Base-by-base conservation (phyloP, 106 monocot genomes). In the Triglochin maritima region DNA sequence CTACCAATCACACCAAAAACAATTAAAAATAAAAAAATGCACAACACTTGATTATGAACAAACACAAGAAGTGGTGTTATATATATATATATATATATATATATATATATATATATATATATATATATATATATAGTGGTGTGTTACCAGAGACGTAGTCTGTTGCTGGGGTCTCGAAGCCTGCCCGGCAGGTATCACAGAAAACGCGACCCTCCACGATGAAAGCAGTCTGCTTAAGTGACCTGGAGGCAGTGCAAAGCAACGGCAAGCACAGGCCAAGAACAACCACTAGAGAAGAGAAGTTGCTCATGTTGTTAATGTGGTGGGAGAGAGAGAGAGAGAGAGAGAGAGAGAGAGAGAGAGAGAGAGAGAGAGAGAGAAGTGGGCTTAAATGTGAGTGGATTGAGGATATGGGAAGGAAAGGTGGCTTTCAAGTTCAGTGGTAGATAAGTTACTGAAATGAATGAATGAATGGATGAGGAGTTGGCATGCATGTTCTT, bases 101-200 rank as follows among this genome's bases (percentile, higher is more conserved):
- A n/a, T n/a, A n/a, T n/a, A n/a, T n/a, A n/a, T n/a, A n/a, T n/a
- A n/a, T n/a, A n/a, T n/a, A n/a, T n/a, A n/a, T n/a, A n/a, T n/a
- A n/a, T n/a, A n/a, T n/a, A n/a, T n/a, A n/a, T n/a, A n/a, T n/a
- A n/a, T n/a, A n/a, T 17, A 41, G 15, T 59, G 15, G 17, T 62
- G 62, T 8, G 9, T 62, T 79, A 84, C 94, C 89, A 29, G 73
- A 53, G 62, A 89, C 63, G 84, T 85, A 85, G 65, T 87, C 84
- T 72, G 87, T 73, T 44, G 77, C 77, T 44, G 87, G 82, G 4
- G 94, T 94, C 79, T 94, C 94, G 62, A 85, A 94, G 2, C 94
- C 89, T 17, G 79, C 80, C 4, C 16, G 66, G 71, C 94, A 89
- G 4, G 82, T 83, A 63, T 94, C 94, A 70, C 94, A 94, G 81